Conservation (phyloP, 306 rosid species). For the Dryas drummondii region DNA sequence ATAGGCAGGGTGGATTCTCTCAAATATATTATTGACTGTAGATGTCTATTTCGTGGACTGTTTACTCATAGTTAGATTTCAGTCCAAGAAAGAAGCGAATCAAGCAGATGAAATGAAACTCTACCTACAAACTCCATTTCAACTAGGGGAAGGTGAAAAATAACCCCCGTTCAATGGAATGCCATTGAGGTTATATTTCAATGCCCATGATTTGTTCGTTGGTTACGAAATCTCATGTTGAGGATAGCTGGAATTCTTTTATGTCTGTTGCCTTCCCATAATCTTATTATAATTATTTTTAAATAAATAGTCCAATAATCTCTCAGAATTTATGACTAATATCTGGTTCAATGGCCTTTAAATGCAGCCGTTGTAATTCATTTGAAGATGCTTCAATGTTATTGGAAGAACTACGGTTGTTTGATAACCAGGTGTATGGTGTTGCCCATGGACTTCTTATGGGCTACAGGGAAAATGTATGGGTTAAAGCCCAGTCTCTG, state of each 20-base stretch:
- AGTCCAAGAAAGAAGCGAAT: background rate
- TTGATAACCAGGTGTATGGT: conserved; percentile 86
- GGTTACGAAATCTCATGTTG: background rate
- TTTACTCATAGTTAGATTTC: background rate
- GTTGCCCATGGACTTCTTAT: conserved; percentile 87
- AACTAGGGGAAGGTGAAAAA: background rate
- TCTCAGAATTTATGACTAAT: conserved; percentile 7
- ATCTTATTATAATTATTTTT: background rate
- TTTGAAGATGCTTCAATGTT: conserved; percentile 79
- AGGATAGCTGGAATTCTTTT: background rate
- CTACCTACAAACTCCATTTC: background rate
- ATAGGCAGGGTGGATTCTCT: background rate
- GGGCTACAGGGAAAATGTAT: conserved; percentile 69
- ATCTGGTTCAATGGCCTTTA: conserved; percentile 24
- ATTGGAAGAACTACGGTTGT: conserved; percentile 74
- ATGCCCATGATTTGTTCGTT: background rate
- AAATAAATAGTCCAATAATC: background rate
- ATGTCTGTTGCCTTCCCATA: background rate
- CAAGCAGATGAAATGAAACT: conserved; percentile 15
- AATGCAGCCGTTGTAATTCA: conserved; percentile 78
- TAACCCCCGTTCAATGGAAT: background rate
- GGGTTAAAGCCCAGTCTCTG: conserved; percentile 67
- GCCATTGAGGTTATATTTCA: conserved; percentile 2
- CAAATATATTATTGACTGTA: background rate
- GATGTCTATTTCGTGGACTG: background rate